phyloP scores from a whole-genome alignment of 306 rosid genomes.

The Castanopsis chinensis region DNA sequence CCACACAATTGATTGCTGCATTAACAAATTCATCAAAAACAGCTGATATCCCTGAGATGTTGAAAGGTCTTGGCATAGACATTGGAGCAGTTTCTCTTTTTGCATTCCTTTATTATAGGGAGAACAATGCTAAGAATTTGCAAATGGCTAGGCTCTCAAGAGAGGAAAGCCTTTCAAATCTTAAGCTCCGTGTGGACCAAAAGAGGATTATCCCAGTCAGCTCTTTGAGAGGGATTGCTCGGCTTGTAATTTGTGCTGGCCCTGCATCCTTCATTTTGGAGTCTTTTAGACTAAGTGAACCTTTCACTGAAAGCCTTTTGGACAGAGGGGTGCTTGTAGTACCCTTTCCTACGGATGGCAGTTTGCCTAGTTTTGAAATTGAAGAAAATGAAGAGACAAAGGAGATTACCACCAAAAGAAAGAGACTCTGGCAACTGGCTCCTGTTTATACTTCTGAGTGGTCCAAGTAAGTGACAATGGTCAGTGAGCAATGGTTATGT shows the following conservation, averaged over 20 bases:
- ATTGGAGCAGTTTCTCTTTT: conserved; percentile 76
- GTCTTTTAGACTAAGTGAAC: conserved; percentile 68
- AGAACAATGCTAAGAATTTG: conserved; percentile 74
- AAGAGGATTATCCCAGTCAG: conserved; percentile 61
- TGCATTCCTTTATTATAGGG: conserved; percentile 69
- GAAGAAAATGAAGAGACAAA: conserved; percentile 56
- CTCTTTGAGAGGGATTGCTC: conserved; percentile 76
- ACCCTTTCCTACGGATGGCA: conserved; percentile 69
- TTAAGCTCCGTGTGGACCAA: conserved; percentile 74
- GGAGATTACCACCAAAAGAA: conserved; percentile 55
- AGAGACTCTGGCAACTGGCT: conserved; percentile 82
- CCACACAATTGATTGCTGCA: conserved; percentile 67
- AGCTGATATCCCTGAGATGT: conserved; percentile 48
- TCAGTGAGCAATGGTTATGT: neutral
- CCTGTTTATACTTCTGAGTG: conserved; percentile 61
- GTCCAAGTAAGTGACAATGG: conserved; percentile 59
- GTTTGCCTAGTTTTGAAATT: conserved; percentile 52
- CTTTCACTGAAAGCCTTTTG: conserved; percentile 69
- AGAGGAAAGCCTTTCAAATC: conserved; percentile 82
- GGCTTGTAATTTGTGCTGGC: conserved; percentile 90
- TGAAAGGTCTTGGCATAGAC: conserved; percentile 74
- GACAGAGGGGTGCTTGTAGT: conserved; percentile 92
- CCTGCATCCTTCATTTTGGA: conserved; percentile 62
- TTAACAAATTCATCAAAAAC: conserved; percentile 69
- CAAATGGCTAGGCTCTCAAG: conserved; percentile 76